Base-by-base conservation (phyloP, 352 stramenopile species). In the Peronosclerospora sorghi region DNA sequence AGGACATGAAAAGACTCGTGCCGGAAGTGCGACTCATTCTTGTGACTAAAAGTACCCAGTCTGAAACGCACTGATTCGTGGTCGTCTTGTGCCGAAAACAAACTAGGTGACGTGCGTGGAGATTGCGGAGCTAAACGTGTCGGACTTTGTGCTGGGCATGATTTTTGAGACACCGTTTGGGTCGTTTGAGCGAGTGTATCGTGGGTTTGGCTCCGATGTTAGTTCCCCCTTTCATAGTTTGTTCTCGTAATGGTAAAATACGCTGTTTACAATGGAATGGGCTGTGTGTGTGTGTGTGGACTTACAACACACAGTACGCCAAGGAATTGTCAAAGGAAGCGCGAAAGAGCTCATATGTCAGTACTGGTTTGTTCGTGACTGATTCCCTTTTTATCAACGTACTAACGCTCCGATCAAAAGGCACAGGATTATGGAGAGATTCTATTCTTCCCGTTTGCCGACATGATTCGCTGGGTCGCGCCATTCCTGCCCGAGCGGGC, bases 351-450 rank as follows among this genome's bases (percentile, higher is more conserved):
- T 72, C 73, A 14, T 87, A 73, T 41, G 80, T 92, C 48, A 43
- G 65, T 55, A 13, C 18, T 24, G 30, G 21, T 8, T 8, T 38
- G 14, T 14, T 44, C 10, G 1, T n/a, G n/a, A n/a, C n/a, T n/a
- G n/a, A n/a, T n/a, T n/a, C n/a, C n/a, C n/a, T n/a, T n/a, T n/a
- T n/a, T n/a, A n/a, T n/a, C n/a, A n/a, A n/a, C n/a, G n/a, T n/a
- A n/a, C n/a, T n/a, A n/a, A n/a, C n/a, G n/a, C n/a, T n/a, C n/a
- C n/a, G n/a, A n/a, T n/a, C n/a, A n/a, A n/a, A n/a, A n/a, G n/a
- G n/a, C 20, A 27, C 48, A 92, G 79, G 71, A 89, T 32, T 92
- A 90, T 35, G 80, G 80, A 13, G 80, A 92, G 48, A 87, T 92
- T 36, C 29, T 73, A 21, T 92, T 92, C 47, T 90, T 92, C 38